A percentile compares a stretch with the other conserved stretches of the same genome.
Evolutionary conservation across 495 filamentous ascomycete genomes (phyloP).

Genomic region (Friedmanniomyces endolithicus): DNA sequence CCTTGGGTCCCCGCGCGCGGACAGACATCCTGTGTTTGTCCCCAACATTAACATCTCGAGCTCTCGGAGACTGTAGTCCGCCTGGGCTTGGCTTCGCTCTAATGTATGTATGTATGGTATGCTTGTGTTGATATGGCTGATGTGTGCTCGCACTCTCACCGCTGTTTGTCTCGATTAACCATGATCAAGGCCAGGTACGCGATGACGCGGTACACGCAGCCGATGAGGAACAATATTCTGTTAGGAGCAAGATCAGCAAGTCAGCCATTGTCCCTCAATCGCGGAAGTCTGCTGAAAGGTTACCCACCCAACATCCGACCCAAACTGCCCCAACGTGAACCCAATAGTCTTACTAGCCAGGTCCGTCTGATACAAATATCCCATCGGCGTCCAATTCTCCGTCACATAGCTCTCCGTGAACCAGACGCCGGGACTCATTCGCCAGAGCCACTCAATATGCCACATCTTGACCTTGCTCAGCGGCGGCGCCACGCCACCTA

Average conservation of each 20-base stretch:
- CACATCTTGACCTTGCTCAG: slow-evolving; percentile 37
- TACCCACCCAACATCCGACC: slow-evolving; percentile 30
- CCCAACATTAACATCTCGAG: neutral
- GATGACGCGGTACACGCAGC: slow-evolving; percentile 19
- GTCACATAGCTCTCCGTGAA: slow-evolving; percentile 45
- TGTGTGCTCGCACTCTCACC: slow-evolving; percentile 7
- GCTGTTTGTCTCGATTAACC: slow-evolving; percentile 18
- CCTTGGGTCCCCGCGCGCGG: neutral
- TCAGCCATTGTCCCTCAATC: too few species aligned
- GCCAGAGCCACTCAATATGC: slow-evolving; percentile 47
- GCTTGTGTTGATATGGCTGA: neutral
- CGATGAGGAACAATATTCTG: slow-evolving; percentile 22
- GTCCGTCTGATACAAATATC: slow-evolving; percentile 36
- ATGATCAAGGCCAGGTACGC: slow-evolving; percentile 13
- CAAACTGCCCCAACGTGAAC: slow-evolving; percentile 31
- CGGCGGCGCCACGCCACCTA: slow-evolving; percentile 37
- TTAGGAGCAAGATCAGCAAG: slow-evolving; percentile 1
- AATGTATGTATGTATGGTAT: too few species aligned
- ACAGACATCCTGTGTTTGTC: neutral
- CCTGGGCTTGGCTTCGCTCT: neutral
- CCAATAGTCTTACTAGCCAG: slow-evolving; percentile 29
- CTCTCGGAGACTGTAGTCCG: neutral
- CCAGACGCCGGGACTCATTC: slow-evolving; percentile 41
- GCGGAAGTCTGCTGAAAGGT: too few species aligned
- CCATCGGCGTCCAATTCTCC: slow-evolving; percentile 35